phyloP scores from a whole-genome alignment of 441 rosid genomes.

The Jatropha multifida region DNA sequence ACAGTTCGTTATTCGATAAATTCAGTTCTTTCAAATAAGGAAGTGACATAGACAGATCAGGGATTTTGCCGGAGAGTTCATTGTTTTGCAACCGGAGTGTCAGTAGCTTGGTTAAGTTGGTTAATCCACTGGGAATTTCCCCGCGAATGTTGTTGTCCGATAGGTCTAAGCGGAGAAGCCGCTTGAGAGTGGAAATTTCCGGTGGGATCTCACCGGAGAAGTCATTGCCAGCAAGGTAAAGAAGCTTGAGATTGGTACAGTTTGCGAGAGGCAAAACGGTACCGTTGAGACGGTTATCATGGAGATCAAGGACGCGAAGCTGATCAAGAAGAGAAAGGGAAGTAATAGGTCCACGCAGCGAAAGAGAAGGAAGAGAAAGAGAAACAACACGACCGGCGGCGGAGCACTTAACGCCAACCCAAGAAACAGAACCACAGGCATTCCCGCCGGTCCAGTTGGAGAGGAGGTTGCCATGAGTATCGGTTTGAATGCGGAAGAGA shows the following conservation, averaged over 20 bases:
- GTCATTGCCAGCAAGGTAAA: conserved; percentile 60
- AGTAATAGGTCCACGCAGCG: conserved; percentile 71
- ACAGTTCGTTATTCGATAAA: conserved; percentile 61
- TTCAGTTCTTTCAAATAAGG: conserved; percentile 48
- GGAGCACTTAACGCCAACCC: conserved; percentile 86
- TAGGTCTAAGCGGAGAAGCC: conserved; percentile 64
- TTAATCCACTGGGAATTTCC: conserved; percentile 44
- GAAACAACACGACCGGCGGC: conserved; percentile 55
- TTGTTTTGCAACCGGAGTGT: conserved; percentile 73
- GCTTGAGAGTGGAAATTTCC: conserved; percentile 52
- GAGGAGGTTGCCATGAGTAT: conserved; percentile 78
- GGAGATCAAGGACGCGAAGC: conserved; percentile 85
- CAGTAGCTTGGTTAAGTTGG: conserved; percentile 46
- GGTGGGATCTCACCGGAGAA: conserved; percentile 62
- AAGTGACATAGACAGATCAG: conserved; percentile 53
- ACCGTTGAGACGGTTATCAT: conserved; percentile 81
- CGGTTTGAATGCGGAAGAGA: conserved; percentile 81
- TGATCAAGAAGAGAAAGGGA: conserved; percentile 73
- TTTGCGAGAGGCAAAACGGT: conserved; percentile 59
- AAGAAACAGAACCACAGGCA: conserved; percentile 51
- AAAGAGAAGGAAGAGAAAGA: conserved; percentile 64
- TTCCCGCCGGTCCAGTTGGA: conserved; percentile 77
- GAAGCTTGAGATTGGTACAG: conserved; percentile 64
- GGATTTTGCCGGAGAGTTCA: conserved; percentile 64
- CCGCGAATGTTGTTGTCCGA: conserved; percentile 82